Conservation (phyloP, 1,139 yeast species). For the Yamadazyma triangularis region DNA sequence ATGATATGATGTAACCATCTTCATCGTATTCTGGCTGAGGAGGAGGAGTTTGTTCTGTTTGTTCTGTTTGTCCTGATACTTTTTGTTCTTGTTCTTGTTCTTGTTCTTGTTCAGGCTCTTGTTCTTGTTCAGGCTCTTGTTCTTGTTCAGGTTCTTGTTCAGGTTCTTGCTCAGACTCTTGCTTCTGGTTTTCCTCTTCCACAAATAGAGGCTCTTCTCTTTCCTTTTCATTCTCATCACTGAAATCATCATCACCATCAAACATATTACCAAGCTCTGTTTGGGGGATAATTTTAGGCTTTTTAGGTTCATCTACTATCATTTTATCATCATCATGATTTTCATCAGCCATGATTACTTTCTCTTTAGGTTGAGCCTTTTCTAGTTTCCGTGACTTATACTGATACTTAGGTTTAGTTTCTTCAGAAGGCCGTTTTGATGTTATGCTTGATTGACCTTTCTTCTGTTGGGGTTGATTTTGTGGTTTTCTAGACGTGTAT, state of each 20-base stretch:
- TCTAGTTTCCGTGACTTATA: slow-evolving; percentile 39
- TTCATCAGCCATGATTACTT: slow-evolving; percentile 29
- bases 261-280: slow-evolving; percentile 11
- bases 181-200: not conserved
- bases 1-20: slow-evolving; percentile 39
- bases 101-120: slow-evolving; percentile 1
- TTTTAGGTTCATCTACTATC: slow-evolving; percentile 2
- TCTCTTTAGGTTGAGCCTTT: slow-evolving; percentile 27
- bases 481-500: slow-evolving; percentile 22
- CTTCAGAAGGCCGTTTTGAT: slow-evolving; percentile 7
- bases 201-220: slow-evolving; percentile 3
- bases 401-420: slow-evolving; percentile 17
- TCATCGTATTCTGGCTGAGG: slow-evolving; percentile 27
- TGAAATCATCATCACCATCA: slow-evolving; percentile 14
- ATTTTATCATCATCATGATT: slow-evolving; percentile 15
- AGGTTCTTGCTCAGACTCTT: not conserved
- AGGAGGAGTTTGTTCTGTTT: slow-evolving; percentile 7
- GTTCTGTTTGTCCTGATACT: not conserved
- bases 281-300: slow-evolving; percentile 5
- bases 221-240: slow-evolving; percentile 11
- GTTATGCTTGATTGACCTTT: no score
- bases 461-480: no score
- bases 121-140: slow-evolving; percentile 1
- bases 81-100: no score
- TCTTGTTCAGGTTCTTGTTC: not conserved